Base-by-base conservation (phyloP, 139 green algal genomes). In the Closterium sp. region DNA sequence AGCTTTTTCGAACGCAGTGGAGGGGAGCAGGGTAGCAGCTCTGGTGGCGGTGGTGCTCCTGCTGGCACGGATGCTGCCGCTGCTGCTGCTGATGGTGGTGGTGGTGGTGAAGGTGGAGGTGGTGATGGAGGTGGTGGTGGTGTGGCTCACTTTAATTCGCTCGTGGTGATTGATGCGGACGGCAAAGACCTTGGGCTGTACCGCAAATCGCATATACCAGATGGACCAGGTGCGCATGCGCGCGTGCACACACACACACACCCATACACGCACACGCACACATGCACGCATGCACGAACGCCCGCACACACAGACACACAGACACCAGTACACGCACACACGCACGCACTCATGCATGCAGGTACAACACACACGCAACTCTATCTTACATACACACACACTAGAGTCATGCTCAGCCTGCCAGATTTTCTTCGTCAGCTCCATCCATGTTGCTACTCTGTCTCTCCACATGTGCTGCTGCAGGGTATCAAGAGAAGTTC, bases 401-500 rank as follows among this genome's bases (percentile, higher is more conserved):
- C n/a, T n/a, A n/a, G n/a, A n/a, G n/a, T n/a, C n/a, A n/a, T n/a
- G n/a, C n/a, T n/a, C n/a, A n/a, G n/a, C n/a, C n/a, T n/a, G n/a
- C n/a, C n/a, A n/a, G n/a, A n/a, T n/a, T n/a, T n/a, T n/a, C n/a
- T n/a, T n/a, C n/a, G 7, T 90, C 6, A 87, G 38, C 86, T 87
- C 86, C 30, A 90, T 81, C 32, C 43, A 91, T 91, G 38, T 66
- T 4, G 36, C 36, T 55, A 55, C 36, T n/a, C n/a, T n/a, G n/a
- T n/a, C n/a, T n/a, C n/a, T n/a, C n/a, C 25, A 10, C 19, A 10
- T 66, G 38, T 76, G 55, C 25, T 16, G 4, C 10, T 94, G 30
- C 38, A 93, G 89, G 92, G 19, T 95, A 95, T 34, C 88, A 94
- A 81, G 91, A 95, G 38, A 95, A 95, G 92, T 95, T 95, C 64